phyloP scores from a whole-genome alignment of 306 rosid genomes.

The Fragaria ananassa region DNA sequence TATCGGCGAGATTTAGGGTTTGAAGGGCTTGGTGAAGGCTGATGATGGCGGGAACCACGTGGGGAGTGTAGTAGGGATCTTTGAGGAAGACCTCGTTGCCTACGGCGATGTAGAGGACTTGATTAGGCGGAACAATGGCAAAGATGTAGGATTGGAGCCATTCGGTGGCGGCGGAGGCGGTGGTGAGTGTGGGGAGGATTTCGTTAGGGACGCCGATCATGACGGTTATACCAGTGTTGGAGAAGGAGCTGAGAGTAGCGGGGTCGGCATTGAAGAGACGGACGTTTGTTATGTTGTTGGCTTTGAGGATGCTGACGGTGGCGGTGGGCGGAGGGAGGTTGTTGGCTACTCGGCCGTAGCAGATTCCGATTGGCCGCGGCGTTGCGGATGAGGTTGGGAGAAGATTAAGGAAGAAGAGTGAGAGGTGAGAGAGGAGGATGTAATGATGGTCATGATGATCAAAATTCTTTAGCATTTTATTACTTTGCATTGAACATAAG shows the following conservation, averaged over 20 bases:
- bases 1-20: conserved; percentile 19
- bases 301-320: conserved; percentile 12
- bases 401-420: neutral
- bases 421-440: neutral
- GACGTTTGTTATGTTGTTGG: conserved; percentile 19
- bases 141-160: conserved; percentile 35
- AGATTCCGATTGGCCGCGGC: conserved; percentile 23
- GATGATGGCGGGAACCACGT: conserved; percentile 28
- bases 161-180: conserved; percentile 2
- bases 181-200: conserved; percentile 33
- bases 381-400: neutral
- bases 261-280: conserved; percentile 28
- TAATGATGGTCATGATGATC: neutral
- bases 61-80: conserved; percentile 29
- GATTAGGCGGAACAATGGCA: conserved; percentile 6
- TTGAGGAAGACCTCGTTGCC: conserved; percentile 33
- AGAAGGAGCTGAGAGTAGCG: conserved; percentile 21
- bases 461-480: neutral
- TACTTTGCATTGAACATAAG: neutral
- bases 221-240: conserved; percentile 20
- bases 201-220: conserved; percentile 33
- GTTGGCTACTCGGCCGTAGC: conserved; percentile 30
- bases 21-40: conserved; percentile 34
- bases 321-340: conserved; percentile 19
- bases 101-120: conserved; percentile 31